Conservation (phyloP, 371 early-diverging fungal genomes). For the Mucor lusitanicus region DNA sequence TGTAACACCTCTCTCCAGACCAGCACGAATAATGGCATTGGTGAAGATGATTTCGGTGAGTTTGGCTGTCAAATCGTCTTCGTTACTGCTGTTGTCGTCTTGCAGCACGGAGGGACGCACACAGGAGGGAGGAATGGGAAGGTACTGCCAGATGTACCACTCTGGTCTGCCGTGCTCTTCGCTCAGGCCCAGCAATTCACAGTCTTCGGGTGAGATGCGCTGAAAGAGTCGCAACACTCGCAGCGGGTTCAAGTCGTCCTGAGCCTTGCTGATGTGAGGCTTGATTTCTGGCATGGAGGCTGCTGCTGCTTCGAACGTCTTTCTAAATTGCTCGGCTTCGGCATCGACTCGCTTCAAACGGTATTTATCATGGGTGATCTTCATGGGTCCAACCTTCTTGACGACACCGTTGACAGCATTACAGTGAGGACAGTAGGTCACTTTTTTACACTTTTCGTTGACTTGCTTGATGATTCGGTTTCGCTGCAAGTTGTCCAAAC, state of each 20-base stretch:
- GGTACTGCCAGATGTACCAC: conserved; percentile 87
- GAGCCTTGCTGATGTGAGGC: conserved; percentile 79
- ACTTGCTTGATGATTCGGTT: conserved; percentile 82
- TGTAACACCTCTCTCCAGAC: conserved; percentile 84
- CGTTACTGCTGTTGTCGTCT: conserved; percentile 92
- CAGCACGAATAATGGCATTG: conserved; percentile 86
- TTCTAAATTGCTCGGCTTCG: conserved; percentile 74
- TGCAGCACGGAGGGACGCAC: conserved; percentile 98
- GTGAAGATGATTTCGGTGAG: conserved; percentile 96
- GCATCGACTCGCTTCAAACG: conserved; percentile 75
- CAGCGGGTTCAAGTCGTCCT: conserved; percentile 96
- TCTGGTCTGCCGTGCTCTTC: conserved; percentile 89
- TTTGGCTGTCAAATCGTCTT: conserved; percentile 99
- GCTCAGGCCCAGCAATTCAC: conserved; percentile 93
- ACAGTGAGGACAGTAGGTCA: conserved; percentile 87
- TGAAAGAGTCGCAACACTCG: conserved; percentile 87
- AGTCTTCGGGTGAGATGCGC: conserved; percentile 89
- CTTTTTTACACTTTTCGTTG: conserved; percentile 90
- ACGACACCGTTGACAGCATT: conserved; percentile 86
- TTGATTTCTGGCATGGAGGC: conserved; percentile 76
- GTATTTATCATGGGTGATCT: conserved; percentile 96
- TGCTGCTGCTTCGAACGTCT: conserved; percentile 74
- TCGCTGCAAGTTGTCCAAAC: conserved; percentile 80
- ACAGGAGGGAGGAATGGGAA: conserved; percentile 97
- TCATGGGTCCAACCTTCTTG: conserved; percentile 96